These are phyloP conservation scores for Capsicum rhomboideum DNA, from an alignment of 257 asterid genomes.

Conservation along the genomic window DNA sequence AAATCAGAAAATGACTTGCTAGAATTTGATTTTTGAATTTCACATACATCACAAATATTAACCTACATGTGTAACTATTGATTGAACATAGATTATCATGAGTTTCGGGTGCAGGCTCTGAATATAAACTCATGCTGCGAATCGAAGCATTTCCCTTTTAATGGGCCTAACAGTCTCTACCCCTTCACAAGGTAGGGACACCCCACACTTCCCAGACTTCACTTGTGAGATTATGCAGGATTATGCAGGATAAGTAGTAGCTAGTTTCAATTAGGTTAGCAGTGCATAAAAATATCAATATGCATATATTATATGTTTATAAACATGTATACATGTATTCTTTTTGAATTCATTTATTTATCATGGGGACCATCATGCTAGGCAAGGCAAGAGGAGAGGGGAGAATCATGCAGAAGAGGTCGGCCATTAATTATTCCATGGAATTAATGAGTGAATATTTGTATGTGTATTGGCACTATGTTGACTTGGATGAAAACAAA, in stretches of 20 bases:
- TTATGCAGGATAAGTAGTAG: no score
- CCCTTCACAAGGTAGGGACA: no score
- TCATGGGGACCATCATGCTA: neutral
- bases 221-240: no score
- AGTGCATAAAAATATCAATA: neutral
- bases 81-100: no score
- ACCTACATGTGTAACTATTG: no score
- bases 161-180: no score
- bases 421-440: neutral
- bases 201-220: no score
- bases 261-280: neutral
- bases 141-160: no score
- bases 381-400: neutral
- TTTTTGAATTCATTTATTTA: neutral
- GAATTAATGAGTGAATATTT: conserved; percentile 1
- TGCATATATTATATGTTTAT: neutral
- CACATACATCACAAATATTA: neutral
- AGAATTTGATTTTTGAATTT: neutral
- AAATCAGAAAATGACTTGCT: neutral
- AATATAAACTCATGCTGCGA: no score
- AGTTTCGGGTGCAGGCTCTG: neutral
- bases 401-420: neutral
- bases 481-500: neutral
- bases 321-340: neutral
- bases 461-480: neutral